Conservation (phyloP, 1,284 basidiomycete species). For the Irpex lacteus region DNA sequence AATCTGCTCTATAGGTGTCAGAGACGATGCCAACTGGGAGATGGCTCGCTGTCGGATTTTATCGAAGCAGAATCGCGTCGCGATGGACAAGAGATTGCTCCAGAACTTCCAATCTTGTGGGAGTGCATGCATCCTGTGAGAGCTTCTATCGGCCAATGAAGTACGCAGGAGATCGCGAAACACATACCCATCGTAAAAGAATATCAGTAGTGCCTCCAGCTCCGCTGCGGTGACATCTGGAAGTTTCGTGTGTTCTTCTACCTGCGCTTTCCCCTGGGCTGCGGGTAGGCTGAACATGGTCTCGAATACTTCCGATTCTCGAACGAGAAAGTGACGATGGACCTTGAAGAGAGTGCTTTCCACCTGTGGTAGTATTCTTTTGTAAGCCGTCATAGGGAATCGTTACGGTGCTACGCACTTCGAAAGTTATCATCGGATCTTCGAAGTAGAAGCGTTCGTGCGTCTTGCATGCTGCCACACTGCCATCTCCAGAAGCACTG, state of each 20-base stretch:
- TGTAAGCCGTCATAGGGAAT: neutral
- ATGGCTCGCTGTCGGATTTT: conserved; percentile 31
- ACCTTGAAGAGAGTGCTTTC: conserved; percentile 29
- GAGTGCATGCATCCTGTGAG: conserved; percentile 28
- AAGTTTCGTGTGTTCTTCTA: neutral
- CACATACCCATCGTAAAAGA: conserved; percentile 14
- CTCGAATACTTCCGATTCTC: conserved; percentile 31
- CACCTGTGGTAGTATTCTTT: conserved; percentile 14
- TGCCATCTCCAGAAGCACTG: too few relatives aligned
- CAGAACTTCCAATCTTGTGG: conserved; percentile 15
- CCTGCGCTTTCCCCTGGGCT: conserved; percentile 2
- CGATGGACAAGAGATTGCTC: conserved; percentile 26
- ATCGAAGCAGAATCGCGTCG: conserved; percentile 31
- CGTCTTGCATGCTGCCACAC: neutral
- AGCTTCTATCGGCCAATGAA: neutral
- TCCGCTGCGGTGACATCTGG: conserved; percentile 10
- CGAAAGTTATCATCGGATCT: neutral
- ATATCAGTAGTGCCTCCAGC: conserved; percentile 11
- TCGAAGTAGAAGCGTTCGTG: neutral
- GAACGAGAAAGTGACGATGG: conserved; percentile 30
- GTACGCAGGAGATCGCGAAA: conserved; percentile 16
- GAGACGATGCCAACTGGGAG: conserved; percentile 12
- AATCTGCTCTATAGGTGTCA: conserved; percentile 32
- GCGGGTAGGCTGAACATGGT: conserved; percentile 23
- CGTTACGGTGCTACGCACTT: neutral